These are phyloP conservation scores for Thielaviopsis musarum DNA, from an alignment of 2,329 filamentous ascomycete species.

Conservation along the genomic window DNA sequence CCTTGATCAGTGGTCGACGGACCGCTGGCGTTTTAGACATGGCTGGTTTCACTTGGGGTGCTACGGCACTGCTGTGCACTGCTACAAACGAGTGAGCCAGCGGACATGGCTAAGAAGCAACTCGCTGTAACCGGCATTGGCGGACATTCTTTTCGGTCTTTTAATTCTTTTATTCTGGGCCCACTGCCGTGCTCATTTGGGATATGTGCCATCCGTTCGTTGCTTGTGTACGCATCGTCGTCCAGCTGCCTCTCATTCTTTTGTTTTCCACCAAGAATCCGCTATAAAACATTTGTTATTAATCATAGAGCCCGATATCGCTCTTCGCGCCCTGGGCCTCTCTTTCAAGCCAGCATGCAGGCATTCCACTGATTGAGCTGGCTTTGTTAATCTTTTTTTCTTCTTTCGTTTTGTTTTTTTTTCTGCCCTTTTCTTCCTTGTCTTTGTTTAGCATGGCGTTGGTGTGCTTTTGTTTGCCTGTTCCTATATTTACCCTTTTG, in stretches of 20 bases:
- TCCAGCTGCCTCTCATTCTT: background rate
- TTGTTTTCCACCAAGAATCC: background rate
- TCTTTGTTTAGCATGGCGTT: conserved; percentile 11
- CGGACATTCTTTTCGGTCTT: background rate
- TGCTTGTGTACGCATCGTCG: background rate
- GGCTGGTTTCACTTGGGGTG: background rate
- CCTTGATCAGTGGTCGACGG: background rate
- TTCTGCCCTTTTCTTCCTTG: background rate
- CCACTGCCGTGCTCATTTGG: background rate
- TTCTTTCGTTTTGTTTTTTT: background rate
- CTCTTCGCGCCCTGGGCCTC: background rate
- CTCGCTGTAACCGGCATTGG: background rate
- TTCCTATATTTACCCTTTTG: background rate
- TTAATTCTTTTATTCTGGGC: background rate
- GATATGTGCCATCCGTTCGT: background rate
- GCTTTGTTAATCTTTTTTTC: conserved; percentile 1
- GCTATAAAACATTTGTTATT: too few species aligned
- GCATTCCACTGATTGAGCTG: background rate
- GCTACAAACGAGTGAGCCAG: background rate
- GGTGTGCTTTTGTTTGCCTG: background rate
- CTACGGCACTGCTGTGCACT: background rate
- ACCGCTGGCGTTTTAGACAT: background rate
- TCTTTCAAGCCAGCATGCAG: background rate
- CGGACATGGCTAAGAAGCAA: background rate
- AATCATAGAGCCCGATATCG: background rate